phyloP scores from a whole-genome alignment of 2,329 filamentous ascomycete species.

The Talaromyces sp. region DNA sequence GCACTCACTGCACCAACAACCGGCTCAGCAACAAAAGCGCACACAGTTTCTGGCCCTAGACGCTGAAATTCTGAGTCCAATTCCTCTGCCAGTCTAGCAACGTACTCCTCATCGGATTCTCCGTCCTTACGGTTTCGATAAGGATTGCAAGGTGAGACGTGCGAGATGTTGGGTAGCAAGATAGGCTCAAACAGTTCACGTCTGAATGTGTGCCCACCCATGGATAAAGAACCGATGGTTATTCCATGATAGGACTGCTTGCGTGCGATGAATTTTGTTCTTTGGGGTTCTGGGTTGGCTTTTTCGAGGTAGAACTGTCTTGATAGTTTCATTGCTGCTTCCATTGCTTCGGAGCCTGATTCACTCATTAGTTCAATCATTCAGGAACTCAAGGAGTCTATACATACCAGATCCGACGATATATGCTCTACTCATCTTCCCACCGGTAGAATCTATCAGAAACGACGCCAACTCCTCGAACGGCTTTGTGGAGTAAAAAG shows the following conservation, averaged over 20 bases:
- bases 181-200: slow-evolving; percentile 61
- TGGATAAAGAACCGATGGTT: slow-evolving; percentile 54
- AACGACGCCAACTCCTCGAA: slow-evolving; percentile 53
- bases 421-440: slow-evolving; percentile 54
- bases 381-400: no score
- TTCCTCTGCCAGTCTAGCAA: slow-evolving; percentile 59
- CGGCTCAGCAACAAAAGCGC: slow-evolving; percentile 70
- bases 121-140: slow-evolving; percentile 55
- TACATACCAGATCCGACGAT: slow-evolving; percentile 38
- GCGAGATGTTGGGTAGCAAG: slow-evolving; percentile 54
- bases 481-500: slow-evolving; percentile 55
- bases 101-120: slow-evolving; percentile 60
- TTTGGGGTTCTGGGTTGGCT: slow-evolving; percentile 48
- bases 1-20: slow-evolving; percentile 64
- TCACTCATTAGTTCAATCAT: neutral
- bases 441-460: slow-evolving; percentile 51
- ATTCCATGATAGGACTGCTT: slow-evolving; percentile 67
- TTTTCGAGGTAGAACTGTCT: slow-evolving; percentile 65
- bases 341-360: slow-evolving; percentile 64
- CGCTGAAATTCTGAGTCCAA: slow-evolving; percentile 64
- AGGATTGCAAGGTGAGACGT: slow-evolving; percentile 64
- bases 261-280: slow-evolving; percentile 62
- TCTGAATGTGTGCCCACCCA: slow-evolving; percentile 58
- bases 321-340: slow-evolving; percentile 65
- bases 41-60: slow-evolving; percentile 63